Evolutionary conservation across 208 protist genomes (phyloP).

Genomic region (Acanthamoeba culbertsoni): DNA sequence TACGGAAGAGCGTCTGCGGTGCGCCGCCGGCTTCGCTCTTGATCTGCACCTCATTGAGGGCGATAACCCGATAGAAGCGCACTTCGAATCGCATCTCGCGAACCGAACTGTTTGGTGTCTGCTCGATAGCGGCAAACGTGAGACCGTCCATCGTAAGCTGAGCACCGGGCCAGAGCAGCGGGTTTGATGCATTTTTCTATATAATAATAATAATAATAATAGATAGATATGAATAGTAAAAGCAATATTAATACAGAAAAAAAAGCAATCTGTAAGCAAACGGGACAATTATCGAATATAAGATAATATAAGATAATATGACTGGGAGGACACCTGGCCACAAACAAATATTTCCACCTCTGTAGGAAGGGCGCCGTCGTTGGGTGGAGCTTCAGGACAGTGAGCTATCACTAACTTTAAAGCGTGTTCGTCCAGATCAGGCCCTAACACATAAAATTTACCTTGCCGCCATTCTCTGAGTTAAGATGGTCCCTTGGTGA

Average conservation of each 20-base stretch:
- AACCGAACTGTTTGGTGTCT: neutral
- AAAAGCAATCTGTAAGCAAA: too few species aligned
- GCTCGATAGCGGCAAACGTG: neutral
- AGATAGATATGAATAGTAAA: neutral
- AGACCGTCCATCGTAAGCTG: neutral
- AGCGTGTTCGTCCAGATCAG: neutral
- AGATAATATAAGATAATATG: neutral
- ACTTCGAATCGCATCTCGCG: neutral
- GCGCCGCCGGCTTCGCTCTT: neutral
- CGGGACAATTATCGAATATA: too few species aligned
- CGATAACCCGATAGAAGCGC: neutral
- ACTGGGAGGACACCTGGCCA: neutral
- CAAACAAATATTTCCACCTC: neutral
- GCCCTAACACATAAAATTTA: neutral
- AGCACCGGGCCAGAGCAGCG: neutral
- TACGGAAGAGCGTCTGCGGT: neutral
- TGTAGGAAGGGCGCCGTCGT: neutral
- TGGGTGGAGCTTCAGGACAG: neutral
- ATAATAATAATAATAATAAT: neutral
- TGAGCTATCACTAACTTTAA: neutral
- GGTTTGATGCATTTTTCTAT: constrained; percentile 1
- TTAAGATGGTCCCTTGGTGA: neutral
- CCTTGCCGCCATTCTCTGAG: neutral
- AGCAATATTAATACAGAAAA: neutral
- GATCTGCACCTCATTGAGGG: neutral